Base-by-base conservation (phyloP, 2,329 filamentous ascomycete species). In the Sclerotinia minor region DNA sequence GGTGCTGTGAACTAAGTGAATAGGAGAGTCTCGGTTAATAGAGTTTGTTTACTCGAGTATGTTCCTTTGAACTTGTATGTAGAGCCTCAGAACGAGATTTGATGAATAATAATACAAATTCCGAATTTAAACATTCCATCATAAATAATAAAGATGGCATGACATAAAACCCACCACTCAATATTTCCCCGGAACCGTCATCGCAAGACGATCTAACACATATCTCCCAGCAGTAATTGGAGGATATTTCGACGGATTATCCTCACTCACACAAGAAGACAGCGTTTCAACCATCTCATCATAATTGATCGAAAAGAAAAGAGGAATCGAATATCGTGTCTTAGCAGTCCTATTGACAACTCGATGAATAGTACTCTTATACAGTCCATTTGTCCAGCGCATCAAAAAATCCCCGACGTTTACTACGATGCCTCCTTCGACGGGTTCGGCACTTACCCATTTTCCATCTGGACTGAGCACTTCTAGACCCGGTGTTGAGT, bases 251-350 rank as follows among this genome's bases (percentile, higher is more conserved):
- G 70, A 72, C 1, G 72, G 72, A 50, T 73, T 73, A 3, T 73
- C 71, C 55, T 75, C 71, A 41, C 67, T 74, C 8, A 75, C 58
- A 71, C 75, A 76, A 38, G 70, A 72, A 6, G 74, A 73, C 29
- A 77, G 60, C 5, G 74, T 76, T 66, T 75, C 72, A 7, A 77
- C 75, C 2, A 38, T 74, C 69, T 74, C 75, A 55, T 77, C 75
- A 68, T 77, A 76, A 64, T 77, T 76, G 64, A 76, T 75, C 1
- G 71, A 73, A 68, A 85, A 82, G 75, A 86, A 87, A 64, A 86
- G 82, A 0, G 84, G 83, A n/a, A 87, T 78, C 8, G 82, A 84
- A 73, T 85, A 87, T 49, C 85, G 79, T 72, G 85, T 82, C 13
- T 76, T 77, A 1, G 78, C 78, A 3, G 80, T 81, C 54, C 79